Evolutionary conservation across 352 stramenopile genomes (phyloP).

Genomic region (Phytophthora pisi): DNA sequence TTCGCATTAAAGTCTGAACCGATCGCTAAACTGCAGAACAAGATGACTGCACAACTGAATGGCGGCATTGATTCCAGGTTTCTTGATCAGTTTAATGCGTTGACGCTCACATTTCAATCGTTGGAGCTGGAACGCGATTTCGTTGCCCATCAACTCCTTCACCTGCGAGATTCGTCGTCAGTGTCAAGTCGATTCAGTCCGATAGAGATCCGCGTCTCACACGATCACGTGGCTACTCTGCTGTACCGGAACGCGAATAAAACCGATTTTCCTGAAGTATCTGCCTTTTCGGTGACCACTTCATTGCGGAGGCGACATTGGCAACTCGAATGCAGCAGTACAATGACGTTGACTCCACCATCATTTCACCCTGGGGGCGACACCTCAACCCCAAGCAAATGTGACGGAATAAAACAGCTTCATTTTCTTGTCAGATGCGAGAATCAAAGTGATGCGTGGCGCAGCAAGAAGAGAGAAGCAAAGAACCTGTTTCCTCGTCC

Average conservation of each 20-base stretch:
- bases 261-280: neutral
- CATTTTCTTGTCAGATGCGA: constrained; percentile 34
- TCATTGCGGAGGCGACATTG: constrained; percentile 54
- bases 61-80: neutral
- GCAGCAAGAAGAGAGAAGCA: constrained; percentile 13
- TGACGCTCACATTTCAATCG: constrained; percentile 54
- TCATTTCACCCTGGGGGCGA: neutral
- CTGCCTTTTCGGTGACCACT: constrained; percentile 52
- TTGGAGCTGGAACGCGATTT: constrained; percentile 48
- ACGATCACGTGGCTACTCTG: constrained; percentile 34
- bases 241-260: constrained; percentile 6
- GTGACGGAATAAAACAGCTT: constrained; percentile 14
- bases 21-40: neutral
- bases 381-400: neutral
- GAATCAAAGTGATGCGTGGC: constrained; percentile 23
- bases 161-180: constrained; percentile 53
- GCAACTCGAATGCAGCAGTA: constrained; percentile 47
- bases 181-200: constrained; percentile 57
- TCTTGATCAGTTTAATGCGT: constrained; percentile 1
- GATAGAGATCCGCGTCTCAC: constrained; percentile 50
- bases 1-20: neutral
- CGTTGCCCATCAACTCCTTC: constrained; percentile 41
- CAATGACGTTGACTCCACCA: constrained; percentile 23
- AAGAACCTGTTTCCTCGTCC: constrained; percentile 10
- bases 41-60: neutral